Base-by-base conservation (phyloP, 1,284 basidiomycete species). In the Cerrena zonata region DNA sequence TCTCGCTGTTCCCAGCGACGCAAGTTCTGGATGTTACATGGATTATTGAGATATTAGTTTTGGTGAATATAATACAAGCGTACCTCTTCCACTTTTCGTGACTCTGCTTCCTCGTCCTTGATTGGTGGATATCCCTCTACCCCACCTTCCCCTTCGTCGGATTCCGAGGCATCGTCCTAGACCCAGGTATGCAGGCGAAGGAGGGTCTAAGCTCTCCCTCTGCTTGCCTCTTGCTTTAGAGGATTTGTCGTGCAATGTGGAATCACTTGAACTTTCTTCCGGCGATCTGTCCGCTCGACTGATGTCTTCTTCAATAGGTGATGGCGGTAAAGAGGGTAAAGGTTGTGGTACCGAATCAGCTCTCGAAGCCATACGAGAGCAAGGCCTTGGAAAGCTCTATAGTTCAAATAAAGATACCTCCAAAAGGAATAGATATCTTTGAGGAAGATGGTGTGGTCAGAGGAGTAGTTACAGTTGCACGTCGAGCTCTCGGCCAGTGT, bases 1-100 rank as follows among this genome's bases (percentile, higher is more conserved):
- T 90, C 87, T 30, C 78, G 78, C 41, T 79, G 66, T 56, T 90
- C 87, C 88, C 86, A 89, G 38, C 76, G 76, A 53, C 76, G 74
- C 19, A 90, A 71, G 53, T 80, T 90, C 87, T 90, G 40, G 12
- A 37, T 19, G 34, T 15, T 3, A 22, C 26, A 15, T 19, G 5
- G 45, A 27, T 40, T 40, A 23, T 22, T 42, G 45, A 25, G n/a
- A 58, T 44, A 26, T 4, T n/a, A 26, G 46, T 23, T 12, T n/a
- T 11, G 36, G 34, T 48, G 36, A 22, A 34, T 23, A 42, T 27
- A 46, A 23, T 12, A 36, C 13, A 26, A 19, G 55, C 75, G 52
- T 65, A 86, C 87, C 79, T 89, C 84, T 69, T 82, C 75, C 19
- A 90, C 71, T 52, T 79, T 71, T 53, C 79, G 76, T 36, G 84